A percentile compares a stretch with the other conserved stretches of the same genome.
Evolutionary conservation across 2,329 filamentous ascomycete genomes (phyloP).

Genomic region (Cladobotryum protrusum): DNA sequence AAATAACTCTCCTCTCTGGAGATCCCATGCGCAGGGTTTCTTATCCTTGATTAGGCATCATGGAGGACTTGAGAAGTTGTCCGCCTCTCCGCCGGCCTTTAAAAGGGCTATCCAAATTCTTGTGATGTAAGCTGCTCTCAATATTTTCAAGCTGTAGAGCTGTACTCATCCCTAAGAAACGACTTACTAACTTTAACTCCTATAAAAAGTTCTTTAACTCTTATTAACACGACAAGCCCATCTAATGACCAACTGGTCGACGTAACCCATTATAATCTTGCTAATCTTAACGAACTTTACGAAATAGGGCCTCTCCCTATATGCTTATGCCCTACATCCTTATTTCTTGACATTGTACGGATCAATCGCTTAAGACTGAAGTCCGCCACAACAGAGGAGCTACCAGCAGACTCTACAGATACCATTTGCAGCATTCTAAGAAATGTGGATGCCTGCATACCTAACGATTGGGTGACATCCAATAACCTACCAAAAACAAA

Average conservation of each 20-base stretch:
- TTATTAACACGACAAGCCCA: slow-evolving; percentile 10
- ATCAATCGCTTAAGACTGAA: slow-evolving; percentile 8
- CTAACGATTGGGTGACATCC: background rate
- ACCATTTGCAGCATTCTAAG: slow-evolving; percentile 5
- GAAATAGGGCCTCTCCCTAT: slow-evolving; percentile 1
- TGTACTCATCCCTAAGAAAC: background rate
- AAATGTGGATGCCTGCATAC: slow-evolving; percentile 1
- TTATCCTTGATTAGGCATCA: slow-evolving; percentile 7
- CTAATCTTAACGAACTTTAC: slow-evolving; percentile 8
- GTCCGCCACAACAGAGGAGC: background rate
- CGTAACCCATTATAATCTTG: slow-evolving; percentile 7
- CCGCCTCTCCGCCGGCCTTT: slow-evolving; percentile 1
- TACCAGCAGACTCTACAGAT: background rate
- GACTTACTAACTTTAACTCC: background rate
- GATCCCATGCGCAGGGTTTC: slow-evolving; percentile 7
- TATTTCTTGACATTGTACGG: slow-evolving; percentile 8
- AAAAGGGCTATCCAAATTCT: slow-evolving; percentile 6
- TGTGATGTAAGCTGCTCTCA: slow-evolving; percentile 2
- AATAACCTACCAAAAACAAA: background rate
- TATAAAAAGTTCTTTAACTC: slow-evolving; percentile 1
- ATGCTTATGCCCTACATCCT: slow-evolving; percentile 4
- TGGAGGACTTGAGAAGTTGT: slow-evolving; percentile 6
- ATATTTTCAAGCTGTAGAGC: background rate
- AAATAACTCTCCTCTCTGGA: slow-evolving; percentile 4
- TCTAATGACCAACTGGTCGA: slow-evolving; percentile 1